Conservation (phyloP, 1,284 basidiomycete genomes). For the Boletus nobilissimus region DNA sequence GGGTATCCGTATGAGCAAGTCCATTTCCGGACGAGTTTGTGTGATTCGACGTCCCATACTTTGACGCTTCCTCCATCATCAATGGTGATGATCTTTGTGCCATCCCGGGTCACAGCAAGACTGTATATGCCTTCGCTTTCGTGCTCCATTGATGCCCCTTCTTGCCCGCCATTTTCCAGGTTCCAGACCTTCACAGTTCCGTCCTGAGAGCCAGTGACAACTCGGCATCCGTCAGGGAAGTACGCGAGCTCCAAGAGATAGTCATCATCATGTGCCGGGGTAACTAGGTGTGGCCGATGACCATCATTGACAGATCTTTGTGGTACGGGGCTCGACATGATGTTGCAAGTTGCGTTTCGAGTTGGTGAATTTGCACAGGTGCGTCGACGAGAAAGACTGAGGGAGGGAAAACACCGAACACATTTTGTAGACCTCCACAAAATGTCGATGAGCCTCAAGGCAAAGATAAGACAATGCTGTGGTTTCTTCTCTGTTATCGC, state of each 20-base stretch:
- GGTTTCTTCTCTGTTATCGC: too few species aligned
- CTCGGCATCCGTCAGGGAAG: background rate
- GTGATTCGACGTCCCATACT: background rate
- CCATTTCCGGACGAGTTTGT: background rate
- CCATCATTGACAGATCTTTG: too few species aligned
- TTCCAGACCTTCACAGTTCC: background rate
- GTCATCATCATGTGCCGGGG: too few species aligned
- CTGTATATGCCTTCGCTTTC: background rate
- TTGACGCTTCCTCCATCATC: background rate
- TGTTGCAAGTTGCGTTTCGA: too few species aligned
- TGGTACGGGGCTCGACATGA: too few species aligned
- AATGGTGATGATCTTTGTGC: conserved; percentile 10
- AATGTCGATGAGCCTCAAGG: too few species aligned
- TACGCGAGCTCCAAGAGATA: background rate
- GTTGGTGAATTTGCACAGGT: too few species aligned
- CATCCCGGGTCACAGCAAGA: conserved; percentile 12
- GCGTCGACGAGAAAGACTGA: too few species aligned
- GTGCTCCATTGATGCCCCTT: background rate
- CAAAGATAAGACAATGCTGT: too few species aligned
- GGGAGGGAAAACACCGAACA: too few species aligned
- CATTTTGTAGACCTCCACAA: too few species aligned
- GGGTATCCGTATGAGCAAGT: background rate
- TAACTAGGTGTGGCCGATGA: too few species aligned
- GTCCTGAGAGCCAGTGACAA: background rate
- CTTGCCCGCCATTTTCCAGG: background rate